Evolutionary conservation across 371 early-diverging fungal species (phyloP).

Genomic region (Apophysomyces ossiformis): DNA sequence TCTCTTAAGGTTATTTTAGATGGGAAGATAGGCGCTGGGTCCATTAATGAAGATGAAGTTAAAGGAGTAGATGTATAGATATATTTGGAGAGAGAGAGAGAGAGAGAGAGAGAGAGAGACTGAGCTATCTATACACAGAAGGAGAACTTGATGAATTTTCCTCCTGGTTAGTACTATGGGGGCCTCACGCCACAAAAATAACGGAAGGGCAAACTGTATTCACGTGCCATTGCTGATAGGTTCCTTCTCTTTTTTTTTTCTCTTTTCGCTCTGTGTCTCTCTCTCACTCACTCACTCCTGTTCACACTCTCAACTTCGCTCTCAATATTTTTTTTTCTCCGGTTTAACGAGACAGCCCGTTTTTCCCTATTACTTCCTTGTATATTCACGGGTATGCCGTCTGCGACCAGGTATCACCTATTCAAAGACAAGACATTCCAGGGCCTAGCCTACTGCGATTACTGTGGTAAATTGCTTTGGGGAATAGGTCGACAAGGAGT

Average conservation of each 20-base stretch:
- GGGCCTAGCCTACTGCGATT: slow-evolving; percentile 63
- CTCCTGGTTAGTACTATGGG: background rate
- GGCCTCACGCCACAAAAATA: slow-evolving; percentile 3
- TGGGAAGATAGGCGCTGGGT: no score
- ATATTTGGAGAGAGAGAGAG: no score
- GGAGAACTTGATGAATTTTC: no score
- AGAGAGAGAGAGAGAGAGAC: no score
- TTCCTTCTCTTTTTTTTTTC: no score
- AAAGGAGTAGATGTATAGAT: no score
- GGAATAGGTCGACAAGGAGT: slow-evolving; percentile 62
- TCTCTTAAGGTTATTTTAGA: no score
- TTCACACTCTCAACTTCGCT: background rate
- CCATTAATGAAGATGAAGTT: no score
- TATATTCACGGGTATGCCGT: slow-evolving; percentile 25
- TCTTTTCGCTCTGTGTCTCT: no score
- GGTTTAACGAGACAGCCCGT: background rate
- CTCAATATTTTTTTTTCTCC: slow-evolving; percentile 6
- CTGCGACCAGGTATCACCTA: slow-evolving; percentile 42
- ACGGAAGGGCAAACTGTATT: background rate
- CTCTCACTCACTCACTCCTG: no score
- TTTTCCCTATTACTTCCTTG: background rate
- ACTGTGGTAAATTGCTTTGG: slow-evolving; percentile 63
- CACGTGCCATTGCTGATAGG: background rate
- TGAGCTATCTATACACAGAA: no score
- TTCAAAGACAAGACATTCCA: slow-evolving; percentile 55